Evolutionary conservation across 2,329 filamentous ascomycete species (phyloP).

Genomic region (Hypoxylon sp.): DNA sequence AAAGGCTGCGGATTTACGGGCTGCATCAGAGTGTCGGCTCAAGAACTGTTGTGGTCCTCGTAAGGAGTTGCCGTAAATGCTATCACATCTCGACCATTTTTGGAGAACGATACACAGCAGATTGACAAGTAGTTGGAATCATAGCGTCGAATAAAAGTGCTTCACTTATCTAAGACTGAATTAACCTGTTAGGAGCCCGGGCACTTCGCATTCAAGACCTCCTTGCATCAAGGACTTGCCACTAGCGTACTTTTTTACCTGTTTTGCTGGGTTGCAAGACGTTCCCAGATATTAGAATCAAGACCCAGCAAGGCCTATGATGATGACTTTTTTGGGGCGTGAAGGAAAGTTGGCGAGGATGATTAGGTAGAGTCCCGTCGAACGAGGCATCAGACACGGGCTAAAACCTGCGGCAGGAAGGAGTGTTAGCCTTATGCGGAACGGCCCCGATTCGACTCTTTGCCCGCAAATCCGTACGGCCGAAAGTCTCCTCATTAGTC

Average conservation of each 20-base stretch:
- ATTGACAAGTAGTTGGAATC: background rate
- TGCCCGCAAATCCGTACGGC: background rate
- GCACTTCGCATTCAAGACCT: slow-evolving; percentile 9
- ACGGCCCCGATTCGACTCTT: slow-evolving; percentile 4
- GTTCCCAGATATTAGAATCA: background rate
- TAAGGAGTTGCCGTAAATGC: background rate
- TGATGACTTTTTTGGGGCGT: background rate
- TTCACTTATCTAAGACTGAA: background rate
- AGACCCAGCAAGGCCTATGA: background rate
- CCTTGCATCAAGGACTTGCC: slow-evolving; percentile 1
- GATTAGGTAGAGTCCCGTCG: background rate
- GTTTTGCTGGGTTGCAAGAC: background rate
- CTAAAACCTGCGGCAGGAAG: slow-evolving; percentile 1
- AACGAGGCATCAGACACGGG: background rate
- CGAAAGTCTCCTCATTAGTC: background rate
- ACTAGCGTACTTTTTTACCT: background rate
- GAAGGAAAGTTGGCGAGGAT: slow-evolving; percentile 8
- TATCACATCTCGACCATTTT: background rate
- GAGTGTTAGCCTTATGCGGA: background rate
- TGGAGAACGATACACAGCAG: background rate
- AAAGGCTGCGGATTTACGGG: slow-evolving; percentile 7
- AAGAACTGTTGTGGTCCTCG: background rate
- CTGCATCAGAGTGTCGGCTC: slow-evolving; percentile 1
- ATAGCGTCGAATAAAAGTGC: background rate
- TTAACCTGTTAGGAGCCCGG: background rate